phyloP scores from a whole-genome alignment of 164 flowering plant species.

The Aristolochia fimbriata region DNA sequence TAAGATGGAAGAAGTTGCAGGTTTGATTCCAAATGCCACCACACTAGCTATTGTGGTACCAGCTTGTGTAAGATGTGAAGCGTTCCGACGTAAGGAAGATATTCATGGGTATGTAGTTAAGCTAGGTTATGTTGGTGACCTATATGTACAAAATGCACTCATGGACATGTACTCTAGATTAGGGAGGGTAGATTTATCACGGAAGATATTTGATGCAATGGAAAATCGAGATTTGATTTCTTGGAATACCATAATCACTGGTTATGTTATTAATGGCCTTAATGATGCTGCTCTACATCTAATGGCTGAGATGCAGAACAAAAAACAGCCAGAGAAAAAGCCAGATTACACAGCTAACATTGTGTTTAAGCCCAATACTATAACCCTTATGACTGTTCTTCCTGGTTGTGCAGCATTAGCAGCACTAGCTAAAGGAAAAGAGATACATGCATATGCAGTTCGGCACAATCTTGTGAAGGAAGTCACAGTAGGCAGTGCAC shows the following conservation, averaged over 20 bases:
- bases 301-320: conserved; percentile 44
- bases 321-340: conserved; percentile 4
- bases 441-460: conserved; percentile 68
- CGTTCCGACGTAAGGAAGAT: conserved; percentile 39
- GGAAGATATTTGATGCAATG: conserved; percentile 45
- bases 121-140: conserved; percentile 39
- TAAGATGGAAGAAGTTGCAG: conserved; percentile 38
- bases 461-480: conserved; percentile 42
- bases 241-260: conserved; percentile 83
- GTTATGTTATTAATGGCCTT: conserved; percentile 40
- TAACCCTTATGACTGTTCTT: conserved; percentile 71
- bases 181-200: conserved; percentile 43
- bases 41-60: conserved; percentile 71
- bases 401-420: conserved; percentile 73
- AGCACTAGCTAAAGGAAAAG: conserved; percentile 68
- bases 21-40: conserved; percentile 49
- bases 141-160: conserved; percentile 69
- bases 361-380: conserved; percentile 47
- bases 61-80: conserved; percentile 47
- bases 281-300: conserved; percentile 45
- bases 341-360: conserved; percentile 4
- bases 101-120: conserved; percentile 66
- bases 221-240: conserved; percentile 51
- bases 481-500: conserved; percentile 63
- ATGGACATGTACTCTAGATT: conserved; percentile 73